These are phyloP conservation scores for Syzygium jambos DNA, from an alignment of 345 rosid species.

Conservation along the genomic window DNA sequence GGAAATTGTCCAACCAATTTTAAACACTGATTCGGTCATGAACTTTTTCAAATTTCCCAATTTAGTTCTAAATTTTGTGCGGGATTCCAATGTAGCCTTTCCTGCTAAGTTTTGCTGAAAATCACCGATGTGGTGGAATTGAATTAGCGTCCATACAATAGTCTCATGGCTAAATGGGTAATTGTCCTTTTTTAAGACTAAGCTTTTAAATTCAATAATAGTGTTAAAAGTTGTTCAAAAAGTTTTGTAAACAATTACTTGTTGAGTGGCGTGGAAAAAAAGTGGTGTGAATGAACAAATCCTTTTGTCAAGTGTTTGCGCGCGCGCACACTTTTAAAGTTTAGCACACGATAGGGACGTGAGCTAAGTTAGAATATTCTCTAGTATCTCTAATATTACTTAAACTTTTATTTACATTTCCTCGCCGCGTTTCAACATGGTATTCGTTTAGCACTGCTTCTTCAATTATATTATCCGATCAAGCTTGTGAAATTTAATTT, in stretches of 20 bases:
- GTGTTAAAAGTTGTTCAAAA: not conserved
- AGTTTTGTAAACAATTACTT: not conserved
- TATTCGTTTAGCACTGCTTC: not conserved
- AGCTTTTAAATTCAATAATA: not conserved
- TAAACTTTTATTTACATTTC: not conserved
- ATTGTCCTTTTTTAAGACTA: not conserved
- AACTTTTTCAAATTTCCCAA: accelerated
- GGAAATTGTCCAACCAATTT: not conserved
- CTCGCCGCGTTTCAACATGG: not conserved
- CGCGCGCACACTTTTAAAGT: not conserved
- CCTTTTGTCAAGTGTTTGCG: not conserved
- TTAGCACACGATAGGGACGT: not conserved
- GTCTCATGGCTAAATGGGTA: accelerated
- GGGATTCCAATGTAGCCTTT: accelerated
- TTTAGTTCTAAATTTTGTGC: not conserved
- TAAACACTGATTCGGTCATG: accelerated
- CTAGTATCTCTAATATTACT: not conserved
- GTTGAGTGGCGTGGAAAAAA: not conserved
- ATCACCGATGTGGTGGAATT: accelerated
- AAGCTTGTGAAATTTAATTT: not conserved
- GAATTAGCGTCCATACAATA: accelerated
- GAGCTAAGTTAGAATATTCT: not conserved
- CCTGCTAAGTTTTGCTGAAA: accelerated
- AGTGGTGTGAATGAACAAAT: not conserved
- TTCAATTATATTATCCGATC: not conserved